A percentile compares a stretch with the other conserved stretches of the same genome.
These are phyloP conservation scores for Beauveria scarabaeidicola DNA, from an alignment of 2,329 filamentous ascomycete genomes.

Conservation along the genomic window DNA sequence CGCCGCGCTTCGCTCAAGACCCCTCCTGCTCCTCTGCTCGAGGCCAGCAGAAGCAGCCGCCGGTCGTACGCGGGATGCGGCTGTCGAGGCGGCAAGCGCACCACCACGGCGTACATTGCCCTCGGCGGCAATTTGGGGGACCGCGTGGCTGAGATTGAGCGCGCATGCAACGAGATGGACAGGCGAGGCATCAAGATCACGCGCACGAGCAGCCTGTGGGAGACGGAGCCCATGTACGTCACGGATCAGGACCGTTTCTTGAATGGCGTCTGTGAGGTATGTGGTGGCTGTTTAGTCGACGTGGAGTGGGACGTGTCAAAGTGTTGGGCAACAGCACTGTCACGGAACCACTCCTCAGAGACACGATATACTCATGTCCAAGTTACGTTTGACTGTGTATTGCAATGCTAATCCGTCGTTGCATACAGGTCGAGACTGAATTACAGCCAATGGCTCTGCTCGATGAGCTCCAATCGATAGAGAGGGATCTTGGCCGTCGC, in stretches of 20 bases:
- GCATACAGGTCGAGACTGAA: constrained; percentile 64
- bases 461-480: constrained; percentile 75
- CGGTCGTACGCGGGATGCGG: constrained; percentile 24
- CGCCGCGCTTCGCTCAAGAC: background rate
- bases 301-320: background rate
- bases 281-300: constrained; percentile 21
- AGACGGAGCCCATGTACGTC: constrained; percentile 96
- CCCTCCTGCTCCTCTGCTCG: background rate
- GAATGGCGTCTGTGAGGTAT: constrained; percentile 86
- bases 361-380: background rate
- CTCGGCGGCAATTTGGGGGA: constrained; percentile 90
- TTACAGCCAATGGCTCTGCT: constrained; percentile 68
- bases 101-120: constrained; percentile 64
- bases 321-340: background rate
- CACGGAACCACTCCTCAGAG: too few species aligned
- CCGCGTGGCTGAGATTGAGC: constrained; percentile 74
- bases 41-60: background rate
- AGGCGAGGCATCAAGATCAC: constrained; percentile 61
- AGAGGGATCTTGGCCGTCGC: constrained; percentile 66
- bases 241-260: constrained; percentile 79
- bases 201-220: constrained; percentile 82
- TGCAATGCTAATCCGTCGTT: background rate
- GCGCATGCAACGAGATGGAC: constrained; percentile 72
- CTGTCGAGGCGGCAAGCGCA: constrained; percentile 25
- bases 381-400: background rate